phyloP scores from a whole-genome alignment of 495 filamentous ascomycete genomes.

The Neurospora sp. region DNA sequence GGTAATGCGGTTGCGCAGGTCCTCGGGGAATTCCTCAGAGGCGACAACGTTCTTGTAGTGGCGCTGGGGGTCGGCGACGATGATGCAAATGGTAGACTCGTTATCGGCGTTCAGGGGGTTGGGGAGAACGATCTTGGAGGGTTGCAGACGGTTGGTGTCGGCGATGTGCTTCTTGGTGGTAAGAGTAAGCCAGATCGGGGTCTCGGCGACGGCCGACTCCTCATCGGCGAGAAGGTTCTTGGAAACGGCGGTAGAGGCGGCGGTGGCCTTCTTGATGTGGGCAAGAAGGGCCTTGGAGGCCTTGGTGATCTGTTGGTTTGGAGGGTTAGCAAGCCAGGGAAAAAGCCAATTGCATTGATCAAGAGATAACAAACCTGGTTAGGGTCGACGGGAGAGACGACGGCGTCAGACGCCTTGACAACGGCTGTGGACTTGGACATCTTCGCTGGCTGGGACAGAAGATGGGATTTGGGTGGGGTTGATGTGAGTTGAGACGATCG shows the following conservation, averaged over 20 bases:
- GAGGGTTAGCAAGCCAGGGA: neutral
- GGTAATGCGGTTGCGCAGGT: slow-evolving; percentile 61
- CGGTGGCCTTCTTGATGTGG: slow-evolving; percentile 62
- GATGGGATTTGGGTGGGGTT: slow-evolving; percentile 7
- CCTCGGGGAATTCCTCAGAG: slow-evolving; percentile 62
- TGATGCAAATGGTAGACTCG: slow-evolving; percentile 63
- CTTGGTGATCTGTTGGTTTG: slow-evolving; percentile 49
- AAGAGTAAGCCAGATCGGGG: slow-evolving; percentile 70
- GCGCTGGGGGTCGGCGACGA: slow-evolving; percentile 65
- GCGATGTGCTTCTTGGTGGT: slow-evolving; percentile 74
- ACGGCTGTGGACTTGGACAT: slow-evolving; percentile 21
- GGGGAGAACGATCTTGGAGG: slow-evolving; percentile 48
- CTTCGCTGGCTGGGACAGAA: slow-evolving; percentile 7
- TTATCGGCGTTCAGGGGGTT: slow-evolving; percentile 57
- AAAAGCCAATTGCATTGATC: neutral
- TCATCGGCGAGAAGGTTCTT: slow-evolving; percentile 67
- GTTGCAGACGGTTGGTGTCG: slow-evolving; percentile 51
- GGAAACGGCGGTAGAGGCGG: slow-evolving; percentile 46
- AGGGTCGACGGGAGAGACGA: slow-evolving; percentile 29
- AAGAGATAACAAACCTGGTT: slow-evolving; percentile 28
- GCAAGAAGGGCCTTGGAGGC: slow-evolving; percentile 72
- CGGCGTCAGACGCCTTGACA: slow-evolving; percentile 19
- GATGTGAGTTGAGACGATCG: neutral
- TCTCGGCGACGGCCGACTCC: slow-evolving; percentile 33
- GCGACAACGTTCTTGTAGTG: slow-evolving; percentile 79